Evolutionary conservation across 768 basidiomycete species (phyloP).

Genomic region (Kwoniella bestiolae): DNA sequence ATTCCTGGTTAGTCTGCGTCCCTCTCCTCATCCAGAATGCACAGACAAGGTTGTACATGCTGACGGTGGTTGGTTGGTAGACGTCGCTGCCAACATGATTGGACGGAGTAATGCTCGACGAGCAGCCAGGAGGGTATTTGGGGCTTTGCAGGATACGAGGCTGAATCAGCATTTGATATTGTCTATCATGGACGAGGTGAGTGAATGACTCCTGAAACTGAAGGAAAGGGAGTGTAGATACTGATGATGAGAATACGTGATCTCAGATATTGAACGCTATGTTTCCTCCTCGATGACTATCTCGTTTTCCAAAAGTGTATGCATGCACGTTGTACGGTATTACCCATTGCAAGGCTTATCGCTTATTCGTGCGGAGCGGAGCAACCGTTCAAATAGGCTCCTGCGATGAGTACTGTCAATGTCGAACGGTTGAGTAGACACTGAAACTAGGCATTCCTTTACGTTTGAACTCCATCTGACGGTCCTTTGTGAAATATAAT

Average conservation of each 20-base stretch:
- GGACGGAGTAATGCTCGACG: conserved; percentile 93
- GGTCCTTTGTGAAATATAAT: background rate
- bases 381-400: background rate
- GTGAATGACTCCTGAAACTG: conserved; percentile 20
- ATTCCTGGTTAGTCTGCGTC: conserved; percentile 81
- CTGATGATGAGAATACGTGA: background rate
- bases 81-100: conserved; percentile 95
- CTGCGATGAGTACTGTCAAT: too few relatives aligned
- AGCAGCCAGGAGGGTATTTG: conserved; percentile 89
- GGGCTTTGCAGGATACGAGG: conserved; percentile 90
- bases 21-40: too few relatives aligned
- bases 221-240: background rate
- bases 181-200: conserved; percentile 85
- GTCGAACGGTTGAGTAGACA: background rate
- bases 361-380: background rate
- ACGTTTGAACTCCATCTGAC: background rate
- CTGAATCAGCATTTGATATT: conserved; percentile 91
- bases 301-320: too few relatives aligned
- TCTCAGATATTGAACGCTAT: conserved; percentile 29
- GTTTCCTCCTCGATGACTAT: conserved; percentile 20
- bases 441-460: background rate
- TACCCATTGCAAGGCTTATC: background rate
- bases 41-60: too few relatives aligned
- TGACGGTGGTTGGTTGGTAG: too few relatives aligned
- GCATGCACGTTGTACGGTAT: conserved; percentile 10